phyloP scores from a whole-genome alignment of 2,329 filamentous ascomycete species.

The Colletotrichum abscissum region DNA sequence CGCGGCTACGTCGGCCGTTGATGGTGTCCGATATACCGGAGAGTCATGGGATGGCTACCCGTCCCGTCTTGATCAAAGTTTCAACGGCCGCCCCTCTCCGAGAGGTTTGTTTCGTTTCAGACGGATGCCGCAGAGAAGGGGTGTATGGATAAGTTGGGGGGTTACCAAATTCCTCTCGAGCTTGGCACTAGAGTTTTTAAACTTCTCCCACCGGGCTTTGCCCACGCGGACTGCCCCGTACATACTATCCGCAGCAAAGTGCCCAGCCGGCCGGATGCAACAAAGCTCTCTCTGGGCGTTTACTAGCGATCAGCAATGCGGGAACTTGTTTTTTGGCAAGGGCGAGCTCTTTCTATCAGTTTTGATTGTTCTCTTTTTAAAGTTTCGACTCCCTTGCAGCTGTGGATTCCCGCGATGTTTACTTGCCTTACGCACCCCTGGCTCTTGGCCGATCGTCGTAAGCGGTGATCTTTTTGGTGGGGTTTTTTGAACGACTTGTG shows the following conservation, averaged over 20 bases:
- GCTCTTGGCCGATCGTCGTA: conserved; percentile 12
- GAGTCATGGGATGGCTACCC: conserved; percentile 19
- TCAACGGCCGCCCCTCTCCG: neutral
- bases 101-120: conserved; percentile 8
- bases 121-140: neutral
- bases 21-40: neutral
- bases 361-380: neutral
- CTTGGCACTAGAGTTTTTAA: neutral
- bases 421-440: neutral
- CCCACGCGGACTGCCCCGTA: neutral
- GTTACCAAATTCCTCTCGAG: neutral
- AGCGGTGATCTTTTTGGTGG: conserved; percentile 3
- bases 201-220: neutral
- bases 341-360: neutral
- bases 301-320: neutral
- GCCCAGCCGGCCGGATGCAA: neutral
- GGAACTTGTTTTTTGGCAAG: neutral
- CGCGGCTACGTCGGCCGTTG: neutral
- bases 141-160: neutral
- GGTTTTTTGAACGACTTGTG: neutral
- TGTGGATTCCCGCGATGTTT: neutral
- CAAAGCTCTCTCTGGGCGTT: neutral
- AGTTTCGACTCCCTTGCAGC: neutral
- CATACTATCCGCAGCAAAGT: neutral
- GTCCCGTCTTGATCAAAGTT: neutral